Evolutionary conservation across 345 rosid species (phyloP).

Genomic region (Mercurialis annua): DNA sequence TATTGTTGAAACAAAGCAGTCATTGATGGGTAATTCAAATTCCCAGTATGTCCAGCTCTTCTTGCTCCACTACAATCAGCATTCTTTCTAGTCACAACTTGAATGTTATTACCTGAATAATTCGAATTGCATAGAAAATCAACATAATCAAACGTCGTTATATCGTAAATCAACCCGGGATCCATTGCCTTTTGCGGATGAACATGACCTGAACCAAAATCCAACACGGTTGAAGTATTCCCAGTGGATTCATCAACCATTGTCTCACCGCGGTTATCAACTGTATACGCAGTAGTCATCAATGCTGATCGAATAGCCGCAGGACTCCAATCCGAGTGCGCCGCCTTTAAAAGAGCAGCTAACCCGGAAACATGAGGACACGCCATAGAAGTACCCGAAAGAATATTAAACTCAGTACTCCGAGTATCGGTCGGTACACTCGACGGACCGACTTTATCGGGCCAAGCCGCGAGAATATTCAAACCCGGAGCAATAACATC

Average conservation of each 20-base stretch:
- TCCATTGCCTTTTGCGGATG: slow-evolving; percentile 32
- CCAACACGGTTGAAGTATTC: slow-evolving; percentile 24
- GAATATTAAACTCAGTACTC: slow-evolving; percentile 30
- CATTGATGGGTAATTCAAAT: slow-evolving; percentile 34
- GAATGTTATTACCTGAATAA: slow-evolving; percentile 20
- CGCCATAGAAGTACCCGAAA: slow-evolving; percentile 37
- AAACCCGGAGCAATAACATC: slow-evolving; percentile 36
- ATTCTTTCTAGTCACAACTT: slow-evolving; percentile 22
- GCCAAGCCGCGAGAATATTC: slow-evolving; percentile 39
- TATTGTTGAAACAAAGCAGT: slow-evolving; percentile 30
- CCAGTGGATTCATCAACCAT: slow-evolving; percentile 35
- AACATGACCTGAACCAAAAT: slow-evolving; percentile 34
- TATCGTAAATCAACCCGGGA: slow-evolving; percentile 30
- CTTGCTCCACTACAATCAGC: slow-evolving; percentile 33
- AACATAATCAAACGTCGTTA: slow-evolving; percentile 23
- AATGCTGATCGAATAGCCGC: slow-evolving; percentile 32
- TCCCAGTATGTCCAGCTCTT: slow-evolving; percentile 33
- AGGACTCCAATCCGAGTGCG: slow-evolving; percentile 34
- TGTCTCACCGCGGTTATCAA: slow-evolving; percentile 26
- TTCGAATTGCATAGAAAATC: slow-evolving; percentile 35
- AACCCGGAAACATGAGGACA: slow-evolving; percentile 37
- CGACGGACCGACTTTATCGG: slow-evolving; percentile 29
- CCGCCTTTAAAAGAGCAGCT: slow-evolving; percentile 33
- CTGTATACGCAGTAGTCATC: slow-evolving; percentile 37
- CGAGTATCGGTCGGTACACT: slow-evolving; percentile 19